phyloP scores from a whole-genome alignment of 2,329 filamentous ascomycete species.

The Neofusicoccum sp. region DNA sequence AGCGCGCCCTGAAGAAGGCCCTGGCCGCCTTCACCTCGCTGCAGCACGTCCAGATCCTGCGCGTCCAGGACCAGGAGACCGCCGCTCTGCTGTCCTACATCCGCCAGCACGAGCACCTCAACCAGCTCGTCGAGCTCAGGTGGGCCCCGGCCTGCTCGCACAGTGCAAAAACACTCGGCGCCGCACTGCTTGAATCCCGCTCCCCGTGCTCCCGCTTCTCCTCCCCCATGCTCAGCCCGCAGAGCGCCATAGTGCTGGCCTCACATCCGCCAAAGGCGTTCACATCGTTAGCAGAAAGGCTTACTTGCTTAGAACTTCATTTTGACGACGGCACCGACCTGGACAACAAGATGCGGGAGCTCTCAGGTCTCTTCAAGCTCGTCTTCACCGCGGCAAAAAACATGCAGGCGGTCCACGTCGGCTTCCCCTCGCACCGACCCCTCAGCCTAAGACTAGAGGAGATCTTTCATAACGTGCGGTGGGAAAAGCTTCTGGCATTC shows the following conservation, averaged over 20 bases:
- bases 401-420: slow-evolving; percentile 65
- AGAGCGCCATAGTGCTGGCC: slow-evolving; percentile 57
- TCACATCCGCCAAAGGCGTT: slow-evolving; percentile 52
- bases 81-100: slow-evolving; percentile 57
- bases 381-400: slow-evolving; percentile 63
- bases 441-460: slow-evolving; percentile 61
- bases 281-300: slow-evolving; percentile 55
- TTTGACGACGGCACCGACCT: slow-evolving; percentile 62
- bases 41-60: slow-evolving; percentile 66
- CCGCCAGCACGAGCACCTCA: slow-evolving; percentile 49
- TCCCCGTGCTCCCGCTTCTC: slow-evolving; percentile 64
- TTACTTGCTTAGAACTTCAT: slow-evolving; percentile 65
- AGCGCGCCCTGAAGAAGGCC: slow-evolving; percentile 55
- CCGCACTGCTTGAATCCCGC: slow-evolving; percentile 58
- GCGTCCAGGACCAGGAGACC: slow-evolving; percentile 63
- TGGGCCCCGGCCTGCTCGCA: slow-evolving; percentile 67
- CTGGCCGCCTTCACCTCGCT: slow-evolving; percentile 62
- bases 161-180: slow-evolving; percentile 60
- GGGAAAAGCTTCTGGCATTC: slow-evolving; percentile 64
- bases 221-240: slow-evolving; percentile 64
- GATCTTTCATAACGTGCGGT: slow-evolving; percentile 64
- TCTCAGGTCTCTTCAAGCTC: slow-evolving; percentile 60
- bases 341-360: slow-evolving; percentile 58
- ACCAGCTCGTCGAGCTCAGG: slow-evolving; percentile 54
- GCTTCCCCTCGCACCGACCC: slow-evolving; percentile 62